Percentiles rank a stretch among this genome's conserved stretches.
These are phyloP conservation scores for Athelia sp. DNA, from an alignment of 1,284 basidiomycete species.

Conservation along the genomic window DNA sequence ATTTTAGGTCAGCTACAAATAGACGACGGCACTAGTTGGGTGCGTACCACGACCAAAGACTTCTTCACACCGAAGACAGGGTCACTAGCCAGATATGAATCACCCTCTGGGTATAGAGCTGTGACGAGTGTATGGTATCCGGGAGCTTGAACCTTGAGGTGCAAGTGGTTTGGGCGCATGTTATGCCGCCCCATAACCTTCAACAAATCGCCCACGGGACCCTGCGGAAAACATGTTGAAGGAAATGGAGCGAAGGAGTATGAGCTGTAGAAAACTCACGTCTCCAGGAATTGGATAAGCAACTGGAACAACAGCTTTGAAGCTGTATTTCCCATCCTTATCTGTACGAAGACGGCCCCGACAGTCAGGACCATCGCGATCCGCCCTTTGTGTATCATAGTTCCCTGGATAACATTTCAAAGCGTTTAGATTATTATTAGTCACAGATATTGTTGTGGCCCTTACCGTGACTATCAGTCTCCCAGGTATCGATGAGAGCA, in stretches of 20 bases:
- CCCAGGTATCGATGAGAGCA: slow-evolving; percentile 81
- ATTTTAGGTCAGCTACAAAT: neutral
- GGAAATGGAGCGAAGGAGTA: neutral
- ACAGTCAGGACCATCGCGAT: slow-evolving; percentile 65
- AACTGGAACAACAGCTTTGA: slow-evolving; percentile 73
- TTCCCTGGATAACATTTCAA: slow-evolving; percentile 30
- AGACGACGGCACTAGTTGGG: slow-evolving; percentile 15
- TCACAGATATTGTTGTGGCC: slow-evolving; percentile 55
- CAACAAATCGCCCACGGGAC: slow-evolving; percentile 69
- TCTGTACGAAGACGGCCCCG: slow-evolving; percentile 64
- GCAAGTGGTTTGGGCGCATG: slow-evolving; percentile 77
- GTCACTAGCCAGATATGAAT: slow-evolving; percentile 63
- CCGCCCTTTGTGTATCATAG: slow-evolving; percentile 63
- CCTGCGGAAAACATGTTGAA: slow-evolving; percentile 43
- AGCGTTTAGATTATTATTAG: slow-evolving; percentile 26
- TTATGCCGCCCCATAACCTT: slow-evolving; percentile 62
- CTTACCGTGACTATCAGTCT: slow-evolving; percentile 70
- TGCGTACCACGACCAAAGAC: slow-evolving; percentile 32
- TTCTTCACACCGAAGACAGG: slow-evolving; percentile 78
- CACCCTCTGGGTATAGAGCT: slow-evolving; percentile 70
- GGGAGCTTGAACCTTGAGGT: slow-evolving; percentile 64
- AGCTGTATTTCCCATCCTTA: slow-evolving; percentile 65
- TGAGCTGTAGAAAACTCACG: slow-evolving; percentile 25
- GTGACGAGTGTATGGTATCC: slow-evolving; percentile 74
- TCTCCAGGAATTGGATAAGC: slow-evolving; percentile 81